These are phyloP conservation scores for Dipodascus geniculatus DNA, from an alignment of 805 yeast genomes.

Conservation along the genomic window DNA sequence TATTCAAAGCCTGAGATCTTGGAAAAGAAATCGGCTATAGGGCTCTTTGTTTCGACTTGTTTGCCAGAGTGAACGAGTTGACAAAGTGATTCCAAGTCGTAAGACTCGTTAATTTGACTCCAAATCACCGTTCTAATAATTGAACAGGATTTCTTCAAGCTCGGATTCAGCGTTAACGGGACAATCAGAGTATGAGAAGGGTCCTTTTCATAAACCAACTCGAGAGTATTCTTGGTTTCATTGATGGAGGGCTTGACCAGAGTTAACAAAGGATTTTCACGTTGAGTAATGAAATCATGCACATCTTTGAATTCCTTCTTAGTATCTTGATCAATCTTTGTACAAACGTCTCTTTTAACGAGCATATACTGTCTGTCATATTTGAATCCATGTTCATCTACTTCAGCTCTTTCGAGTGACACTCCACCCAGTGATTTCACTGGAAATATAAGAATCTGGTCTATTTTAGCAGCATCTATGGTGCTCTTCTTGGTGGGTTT, in stretches of 20 bases:
- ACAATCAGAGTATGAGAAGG: background rate
- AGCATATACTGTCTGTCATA: conserved; percentile 25
- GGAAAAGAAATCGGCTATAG: background rate
- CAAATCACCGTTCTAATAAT: conserved; percentile 15
- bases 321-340: conserved; percentile 3
- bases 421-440: conserved; percentile 25
- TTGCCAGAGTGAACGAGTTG: conserved; percentile 11
- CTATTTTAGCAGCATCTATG: conserved; percentile 4
- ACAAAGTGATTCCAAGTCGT: conserved; percentile 13
- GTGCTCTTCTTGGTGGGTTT: too few species aligned
- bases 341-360: conserved; percentile 10
- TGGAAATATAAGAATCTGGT: conserved; percentile 20
- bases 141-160: conserved; percentile 6
- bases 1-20: background rate
- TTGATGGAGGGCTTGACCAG: conserved; percentile 14
- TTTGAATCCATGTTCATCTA: conserved; percentile 23
- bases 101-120: conserved; percentile 18
- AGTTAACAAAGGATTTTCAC: conserved; percentile 20
- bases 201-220: conserved; percentile 11
- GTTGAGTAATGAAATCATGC: conserved; percentile 20
- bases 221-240: conserved; percentile 8
- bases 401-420: conserved; percentile 14
- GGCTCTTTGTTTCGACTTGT: background rate
- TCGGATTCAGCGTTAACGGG: background rate
- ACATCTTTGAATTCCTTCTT: conserved; percentile 17